Base-by-base conservation (phyloP, 2,329 filamentous ascomycete genomes). In the Nigrograna mackinnonii region DNA sequence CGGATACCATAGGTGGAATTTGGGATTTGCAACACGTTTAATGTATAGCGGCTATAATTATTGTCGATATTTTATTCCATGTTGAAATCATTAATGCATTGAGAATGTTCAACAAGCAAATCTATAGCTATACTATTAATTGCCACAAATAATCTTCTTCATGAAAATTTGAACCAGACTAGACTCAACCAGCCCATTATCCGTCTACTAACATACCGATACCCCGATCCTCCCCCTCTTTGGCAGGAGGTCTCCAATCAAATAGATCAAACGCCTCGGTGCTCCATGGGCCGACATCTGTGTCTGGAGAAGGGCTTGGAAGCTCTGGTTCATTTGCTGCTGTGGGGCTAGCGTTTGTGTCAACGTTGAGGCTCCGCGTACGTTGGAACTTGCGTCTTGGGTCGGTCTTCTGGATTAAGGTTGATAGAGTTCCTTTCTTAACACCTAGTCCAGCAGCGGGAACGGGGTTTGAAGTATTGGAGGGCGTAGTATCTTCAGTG, bases 251-350 rank as follows among this genome's bases (percentile, higher is more conserved):
- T 35, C 80, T 74, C 57, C 76, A 81, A 56, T 80, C 82, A 48
- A 89, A 79, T 35, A 89, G 58, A 60, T 89, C 85, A 50, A 80
- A 75, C 1, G 85, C 84, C 58, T 88, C 85, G 18, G 75, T 78
- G 52, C 83, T 87, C 85, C 85, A 89, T 0, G 85, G 80, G 3
- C 84, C 84, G 13, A 79, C 71, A 51, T 79, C 80, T 3, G 73
- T 76, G 54, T 71, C 77, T 2, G 58, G 11, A 17, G 17, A 11
- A 12, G 38, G 38, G 22, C 2, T 57, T 50, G 35, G 20, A 1
- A 44, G 28, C 7, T 50, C 54, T 13, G 12, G 43, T 50, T 58
- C 47, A 41, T 31, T 41, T 37, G 39, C 39, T 44, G 49, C 17
- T 39, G 44, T 12, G 40, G 42, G 42, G 31, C 11, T 30, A 16